Evolutionary conservation across 2,329 filamentous ascomycete genomes (phyloP).

Genomic region (Thielaviopsis populi): DNA sequence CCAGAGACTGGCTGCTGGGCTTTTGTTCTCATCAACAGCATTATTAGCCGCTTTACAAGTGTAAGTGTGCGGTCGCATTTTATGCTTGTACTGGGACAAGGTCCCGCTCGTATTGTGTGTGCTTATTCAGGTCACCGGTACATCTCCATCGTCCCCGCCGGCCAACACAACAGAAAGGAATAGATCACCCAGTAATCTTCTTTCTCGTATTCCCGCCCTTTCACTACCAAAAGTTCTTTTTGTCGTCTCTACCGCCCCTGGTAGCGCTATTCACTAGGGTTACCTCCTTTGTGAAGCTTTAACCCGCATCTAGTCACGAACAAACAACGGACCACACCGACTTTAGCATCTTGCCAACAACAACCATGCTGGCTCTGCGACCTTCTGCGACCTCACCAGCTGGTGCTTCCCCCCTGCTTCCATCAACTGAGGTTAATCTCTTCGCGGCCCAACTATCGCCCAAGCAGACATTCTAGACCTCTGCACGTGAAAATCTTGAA

Average conservation of each 20-base stretch:
- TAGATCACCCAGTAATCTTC: neutral
- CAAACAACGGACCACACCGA: neutral
- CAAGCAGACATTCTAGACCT: neutral
- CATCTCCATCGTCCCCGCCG: neutral
- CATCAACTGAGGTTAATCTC: neutral
- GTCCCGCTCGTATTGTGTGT: neutral
- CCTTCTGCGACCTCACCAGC: neutral
- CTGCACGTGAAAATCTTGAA: neutral
- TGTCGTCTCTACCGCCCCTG: neutral
- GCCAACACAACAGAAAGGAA: neutral
- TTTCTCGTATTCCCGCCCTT: conserved; percentile 1
- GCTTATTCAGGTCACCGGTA: neutral
- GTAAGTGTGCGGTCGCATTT: neutral
- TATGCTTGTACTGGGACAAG: neutral
- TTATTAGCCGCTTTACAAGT: neutral
- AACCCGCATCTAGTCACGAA: neutral
- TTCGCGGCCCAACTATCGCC: neutral
- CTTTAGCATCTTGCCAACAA: neutral
- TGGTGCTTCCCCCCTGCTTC: neutral
- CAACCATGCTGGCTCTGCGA: neutral
- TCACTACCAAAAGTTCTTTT: neutral
- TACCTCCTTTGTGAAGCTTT: neutral
- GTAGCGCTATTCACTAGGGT: neutral
- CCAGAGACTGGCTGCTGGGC: neutral
- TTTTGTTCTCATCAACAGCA: neutral